phyloP scores from a whole-genome alignment of 805 yeast genomes.

The Clavispora santaluciae region DNA sequence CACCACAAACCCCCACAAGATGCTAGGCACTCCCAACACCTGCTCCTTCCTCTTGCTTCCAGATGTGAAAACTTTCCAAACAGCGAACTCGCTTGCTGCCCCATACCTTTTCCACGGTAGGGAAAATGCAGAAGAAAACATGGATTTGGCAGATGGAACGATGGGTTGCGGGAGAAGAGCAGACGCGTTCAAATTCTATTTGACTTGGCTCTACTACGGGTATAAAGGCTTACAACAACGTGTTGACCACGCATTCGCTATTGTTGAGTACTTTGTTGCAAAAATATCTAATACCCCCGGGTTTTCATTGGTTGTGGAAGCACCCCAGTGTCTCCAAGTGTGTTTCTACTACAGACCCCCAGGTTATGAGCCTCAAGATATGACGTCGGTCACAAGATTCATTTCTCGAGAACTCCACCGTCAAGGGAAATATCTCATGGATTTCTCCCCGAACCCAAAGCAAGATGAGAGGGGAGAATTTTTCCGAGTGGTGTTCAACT shows the following conservation, averaged over 20 bases:
- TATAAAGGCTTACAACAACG: constrained; percentile 57
- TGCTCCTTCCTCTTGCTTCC: constrained; percentile 73
- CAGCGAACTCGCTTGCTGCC: constrained; percentile 71
- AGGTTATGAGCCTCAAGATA: constrained; percentile 20
- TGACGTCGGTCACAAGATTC: constrained; percentile 52
- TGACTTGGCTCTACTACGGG: constrained; percentile 83
- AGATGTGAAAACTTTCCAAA: constrained; percentile 57
- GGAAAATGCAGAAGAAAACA: constrained; percentile 49
- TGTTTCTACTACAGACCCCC: constrained; percentile 68
- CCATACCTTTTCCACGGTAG: constrained; percentile 73
- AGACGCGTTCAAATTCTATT: constrained; percentile 71
- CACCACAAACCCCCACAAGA: constrained; percentile 81
- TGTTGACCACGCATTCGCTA: constrained; percentile 66
- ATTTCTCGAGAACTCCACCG: constrained; percentile 59
- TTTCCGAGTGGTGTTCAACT: constrained; percentile 77
- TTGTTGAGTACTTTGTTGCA: constrained; percentile 58
- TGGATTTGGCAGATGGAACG: constrained; percentile 82
- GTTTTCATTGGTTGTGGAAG: constrained; percentile 51
- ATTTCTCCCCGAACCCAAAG: constrained; percentile 65
- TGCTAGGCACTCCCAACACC: constrained; percentile 82
- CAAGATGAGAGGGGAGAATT: constrained; percentile 65
- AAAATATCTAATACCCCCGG: constrained; percentile 34
- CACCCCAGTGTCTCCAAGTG: constrained; percentile 78
- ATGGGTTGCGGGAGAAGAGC: constrained; percentile 91
- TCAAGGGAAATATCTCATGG: constrained; percentile 66